Conservation (phyloP, 495 filamentous ascomycete genomes). For the Pseudevernia furfuracea region DNA sequence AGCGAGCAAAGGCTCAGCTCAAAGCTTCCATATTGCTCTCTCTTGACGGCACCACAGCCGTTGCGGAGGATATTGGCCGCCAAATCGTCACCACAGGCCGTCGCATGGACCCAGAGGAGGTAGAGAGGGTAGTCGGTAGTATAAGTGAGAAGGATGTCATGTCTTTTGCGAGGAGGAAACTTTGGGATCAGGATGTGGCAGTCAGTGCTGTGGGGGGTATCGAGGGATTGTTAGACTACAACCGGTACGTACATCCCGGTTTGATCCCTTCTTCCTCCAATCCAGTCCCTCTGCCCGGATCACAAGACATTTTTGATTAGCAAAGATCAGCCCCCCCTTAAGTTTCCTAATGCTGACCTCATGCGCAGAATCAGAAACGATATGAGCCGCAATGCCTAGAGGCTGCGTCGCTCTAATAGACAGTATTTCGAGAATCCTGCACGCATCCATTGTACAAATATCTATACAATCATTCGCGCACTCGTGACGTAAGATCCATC, state of each 20-base stretch:
- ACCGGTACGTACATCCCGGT: constrained; percentile 26
- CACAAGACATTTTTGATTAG: not conserved
- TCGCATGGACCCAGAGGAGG: constrained; percentile 82
- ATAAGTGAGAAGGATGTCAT: constrained; percentile 97
- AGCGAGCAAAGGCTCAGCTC: constrained; percentile 98
- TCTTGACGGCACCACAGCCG: constrained; percentile 92
- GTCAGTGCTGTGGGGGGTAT: constrained; percentile 86
- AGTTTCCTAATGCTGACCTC: not conserved
- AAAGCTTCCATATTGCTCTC: constrained; percentile 96
- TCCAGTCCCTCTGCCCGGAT: not conserved
- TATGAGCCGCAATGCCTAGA: constrained; percentile 71
- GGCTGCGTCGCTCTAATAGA: constrained; percentile 5
- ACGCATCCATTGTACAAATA: constrained; percentile 7
- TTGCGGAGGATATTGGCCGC: constrained; percentile 96
- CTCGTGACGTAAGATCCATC: not conserved
- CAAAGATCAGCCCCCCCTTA: not conserved
- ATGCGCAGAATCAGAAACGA: constrained; percentile 63
- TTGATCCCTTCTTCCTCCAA: not conserved
- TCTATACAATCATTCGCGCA: not conserved
- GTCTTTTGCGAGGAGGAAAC: constrained; percentile 78
- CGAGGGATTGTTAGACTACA: constrained; percentile 85
- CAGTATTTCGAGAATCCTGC: not conserved
- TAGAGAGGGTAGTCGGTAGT: constrained; percentile 77
- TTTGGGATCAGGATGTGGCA: constrained; percentile 97
- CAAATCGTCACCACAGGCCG: constrained; percentile 97